Conservation (phyloP, 352 stramenopile species). For the Phytopythium kandeliae region DNA sequence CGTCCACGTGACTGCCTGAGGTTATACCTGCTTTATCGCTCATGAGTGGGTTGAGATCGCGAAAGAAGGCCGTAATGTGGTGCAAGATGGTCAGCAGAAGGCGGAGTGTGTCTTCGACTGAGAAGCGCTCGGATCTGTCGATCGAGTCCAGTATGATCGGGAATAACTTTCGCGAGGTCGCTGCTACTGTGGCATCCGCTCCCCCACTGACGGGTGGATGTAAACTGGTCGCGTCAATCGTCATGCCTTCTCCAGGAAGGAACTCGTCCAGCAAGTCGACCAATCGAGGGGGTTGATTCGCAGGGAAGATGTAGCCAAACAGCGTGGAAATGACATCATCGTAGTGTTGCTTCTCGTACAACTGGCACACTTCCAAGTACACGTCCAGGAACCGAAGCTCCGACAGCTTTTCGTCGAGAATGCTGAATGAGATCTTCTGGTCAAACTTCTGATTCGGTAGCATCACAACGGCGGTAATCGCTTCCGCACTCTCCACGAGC, state of each 20-base stretch:
- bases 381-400: slow-evolving; percentile 52
- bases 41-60: slow-evolving; percentile 7
- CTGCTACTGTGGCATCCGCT: background rate
- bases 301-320: slow-evolving; percentile 49
- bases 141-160: slow-evolving; percentile 40
- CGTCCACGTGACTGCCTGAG: slow-evolving; percentile 2
- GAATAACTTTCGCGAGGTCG: slow-evolving; percentile 14
- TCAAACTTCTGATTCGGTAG: slow-evolving; percentile 44
- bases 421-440: slow-evolving; percentile 25
- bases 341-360: slow-evolving; percentile 26
- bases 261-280: slow-evolving; percentile 57
- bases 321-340: slow-evolving; percentile 34
- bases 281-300: slow-evolving; percentile 34
- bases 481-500: background rate
- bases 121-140: slow-evolving; percentile 25
- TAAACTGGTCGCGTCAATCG: background rate
- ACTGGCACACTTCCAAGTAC: slow-evolving; percentile 39
- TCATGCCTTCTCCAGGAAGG: slow-evolving; percentile 13
- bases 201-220: background rate
- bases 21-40: background rate
- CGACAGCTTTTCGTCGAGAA: slow-evolving; percentile 44
- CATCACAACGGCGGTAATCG: slow-evolving; percentile 5
- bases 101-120: slow-evolving; percentile 17
- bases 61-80: slow-evolving; percentile 32
- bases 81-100: slow-evolving; percentile 39